These are phyloP conservation scores for Annulohypoxylon stygium DNA, from an alignment of 495 filamentous ascomycete genomes.

Conservation along the genomic window DNA sequence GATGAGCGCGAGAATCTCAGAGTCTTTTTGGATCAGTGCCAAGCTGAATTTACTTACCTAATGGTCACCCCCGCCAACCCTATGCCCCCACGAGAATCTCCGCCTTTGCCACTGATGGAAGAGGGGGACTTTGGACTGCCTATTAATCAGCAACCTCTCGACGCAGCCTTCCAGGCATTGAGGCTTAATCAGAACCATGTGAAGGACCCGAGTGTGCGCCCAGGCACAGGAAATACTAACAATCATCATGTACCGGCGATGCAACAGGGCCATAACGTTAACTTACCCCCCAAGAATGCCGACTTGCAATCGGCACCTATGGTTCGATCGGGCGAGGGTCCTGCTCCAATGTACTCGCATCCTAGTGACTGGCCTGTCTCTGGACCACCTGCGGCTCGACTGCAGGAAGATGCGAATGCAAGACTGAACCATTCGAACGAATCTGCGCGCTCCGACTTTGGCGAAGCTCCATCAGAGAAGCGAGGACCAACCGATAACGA, in stretches of 20 bases:
- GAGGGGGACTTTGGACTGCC: slow-evolving; percentile 60
- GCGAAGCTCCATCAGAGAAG: slow-evolving; percentile 58
- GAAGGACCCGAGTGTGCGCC: slow-evolving; percentile 57
- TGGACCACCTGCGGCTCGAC: slow-evolving; percentile 54
- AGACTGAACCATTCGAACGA: slow-evolving; percentile 67
- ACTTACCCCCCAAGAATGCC: slow-evolving; percentile 53
- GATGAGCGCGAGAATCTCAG: slow-evolving; percentile 71
- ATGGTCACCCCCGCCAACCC: slow-evolving; percentile 74
- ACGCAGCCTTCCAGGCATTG: slow-evolving; percentile 50
- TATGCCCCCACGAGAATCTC: slow-evolving; percentile 68
- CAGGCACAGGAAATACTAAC: slow-evolving; percentile 63
- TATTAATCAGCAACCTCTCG: slow-evolving; percentile 51
- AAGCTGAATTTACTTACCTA: slow-evolving; percentile 73
- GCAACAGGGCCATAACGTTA: slow-evolving; percentile 51
- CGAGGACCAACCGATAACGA: slow-evolving; percentile 68
- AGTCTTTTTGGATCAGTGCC: slow-evolving; percentile 72
- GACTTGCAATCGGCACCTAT: slow-evolving; percentile 60
- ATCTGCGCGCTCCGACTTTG: slow-evolving; percentile 32
- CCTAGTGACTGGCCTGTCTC: slow-evolving; percentile 60
- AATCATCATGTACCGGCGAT: slow-evolving; percentile 64
- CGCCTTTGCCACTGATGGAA: slow-evolving; percentile 63
- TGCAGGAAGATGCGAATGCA: slow-evolving; percentile 68
- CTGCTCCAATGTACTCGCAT: slow-evolving; percentile 49
- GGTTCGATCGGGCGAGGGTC: slow-evolving; percentile 59
- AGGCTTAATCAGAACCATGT: slow-evolving; percentile 60